Base-by-base conservation (phyloP, 139 green algal genomes). In the Picochlorum sp. region DNA sequence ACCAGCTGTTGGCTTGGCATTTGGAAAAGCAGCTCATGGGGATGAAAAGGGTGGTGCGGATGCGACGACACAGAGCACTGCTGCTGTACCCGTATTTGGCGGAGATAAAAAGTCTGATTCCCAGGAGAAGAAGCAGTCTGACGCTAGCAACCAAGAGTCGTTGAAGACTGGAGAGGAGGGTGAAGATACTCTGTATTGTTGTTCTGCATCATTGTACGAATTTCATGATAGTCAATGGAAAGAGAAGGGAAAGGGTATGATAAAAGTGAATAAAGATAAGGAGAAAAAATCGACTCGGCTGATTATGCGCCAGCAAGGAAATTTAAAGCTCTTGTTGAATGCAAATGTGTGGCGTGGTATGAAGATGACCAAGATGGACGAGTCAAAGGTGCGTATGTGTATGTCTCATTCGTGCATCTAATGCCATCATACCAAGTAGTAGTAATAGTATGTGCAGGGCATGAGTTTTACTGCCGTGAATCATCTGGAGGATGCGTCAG, bases 271-370 rank as follows among this genome's bases (percentile, higher is more conserved):
- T 55, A 47, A 84, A 7, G 60, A 26, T 45, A 23, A 21, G 50
- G 6, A 28, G 55, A 44, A 23, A 57, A 57, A 59, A 45, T 81
- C 73, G 56, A 83, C 76, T 16, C 77, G 91, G 45, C 60, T 97
- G 51, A 77, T 97, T n/a, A 97, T 97, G 91, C 77, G 91, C 24
- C 77, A 92, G 59, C 67, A 74, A 14, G 91, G 85, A 47, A 95
- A 91, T 73, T 77, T 91, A 45, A 74, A 84, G 16, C 81, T 97
- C 55, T 76, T 97, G 62, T 75, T 97, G 5, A 97, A 97, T 59
- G 91, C 91, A 6, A 85, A 82, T 30, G 67, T 97, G 8, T 95
- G 80, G 66, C 15, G 59, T 8, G 77, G 69, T 54, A 95, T 97
- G 68, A 78, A 81, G 49, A 51, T 87, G 30, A 84, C 77, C 2